A percentile compares a stretch with the other conserved stretches of the same genome.
phyloP scores from a whole-genome alignment of 257 asterid species.

The Cinchona pubescens region DNA sequence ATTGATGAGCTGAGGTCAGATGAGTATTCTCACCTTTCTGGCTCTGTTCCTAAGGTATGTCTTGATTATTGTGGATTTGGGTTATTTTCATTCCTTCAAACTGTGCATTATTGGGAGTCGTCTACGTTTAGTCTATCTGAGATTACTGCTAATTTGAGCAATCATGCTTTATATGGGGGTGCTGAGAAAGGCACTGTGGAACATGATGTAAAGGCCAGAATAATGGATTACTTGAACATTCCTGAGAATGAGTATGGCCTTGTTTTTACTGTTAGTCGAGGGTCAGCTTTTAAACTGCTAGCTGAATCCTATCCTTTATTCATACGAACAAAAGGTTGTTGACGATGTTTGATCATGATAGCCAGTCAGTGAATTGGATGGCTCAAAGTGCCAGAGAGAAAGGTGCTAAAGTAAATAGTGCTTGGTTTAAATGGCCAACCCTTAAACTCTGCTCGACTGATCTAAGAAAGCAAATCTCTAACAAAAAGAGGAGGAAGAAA shows the following conservation, averaged over 20 bases:
- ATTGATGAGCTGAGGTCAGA: slow-evolving; percentile 35
- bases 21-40: slow-evolving; percentile 30
- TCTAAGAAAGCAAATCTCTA: slow-evolving; percentile 30
- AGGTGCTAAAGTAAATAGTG: slow-evolving; percentile 33
- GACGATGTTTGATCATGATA: slow-evolving; percentile 41
- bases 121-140: slow-evolving; percentile 32
- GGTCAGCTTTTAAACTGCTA: slow-evolving; percentile 35
- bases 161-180: slow-evolving; percentile 36
- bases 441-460: slow-evolving; percentile 32
- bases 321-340: slow-evolving; percentile 30
- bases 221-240: slow-evolving; percentile 36
- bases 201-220: slow-evolving; percentile 32
- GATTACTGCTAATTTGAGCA: slow-evolving; percentile 33
- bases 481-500: slow-evolving; percentile 28
- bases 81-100: slow-evolving; percentile 31
- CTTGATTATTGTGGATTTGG: slow-evolving; percentile 46
- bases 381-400: slow-evolving; percentile 33
- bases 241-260: slow-evolving; percentile 37
- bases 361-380: slow-evolving; percentile 37
- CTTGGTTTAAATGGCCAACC: slow-evolving; percentile 34
- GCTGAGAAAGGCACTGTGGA: slow-evolving; percentile 34
- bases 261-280: slow-evolving; percentile 38
- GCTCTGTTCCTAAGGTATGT: slow-evolving; percentile 32
- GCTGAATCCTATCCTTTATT: slow-evolving; percentile 38
- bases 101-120: slow-evolving; percentile 30